Evolutionary conservation across 2,329 filamentous ascomycete species (phyloP), one percentile per base, ranked within the genome.

Genomic region (Colletotrichum ledebouriae): DNA sequence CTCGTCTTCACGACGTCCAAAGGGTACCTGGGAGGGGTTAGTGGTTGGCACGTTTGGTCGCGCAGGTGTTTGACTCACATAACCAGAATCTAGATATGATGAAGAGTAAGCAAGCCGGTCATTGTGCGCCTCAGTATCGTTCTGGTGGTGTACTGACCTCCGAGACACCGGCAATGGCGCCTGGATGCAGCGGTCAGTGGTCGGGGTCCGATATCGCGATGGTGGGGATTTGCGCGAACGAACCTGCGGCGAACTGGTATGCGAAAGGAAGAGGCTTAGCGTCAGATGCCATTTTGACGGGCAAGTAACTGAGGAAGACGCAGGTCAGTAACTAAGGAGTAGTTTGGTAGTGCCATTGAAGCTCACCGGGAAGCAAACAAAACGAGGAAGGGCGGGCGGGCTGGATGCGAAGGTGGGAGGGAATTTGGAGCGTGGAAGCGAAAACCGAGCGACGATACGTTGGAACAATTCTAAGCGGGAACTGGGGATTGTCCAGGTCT

Each of bases 1-100:
- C 95, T 88, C 72, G 96, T 98, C 88, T 98, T 98, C 81, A 98
- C 94, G 67, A 99, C 96, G 80, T 99, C 96, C 80, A 99, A 87
- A 74, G 96, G 96, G 85, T 99, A 99, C 96, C 94, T 98, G 79
- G 67, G 67, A 58, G 37, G 6, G 63, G 67, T 57, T 42, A 70
- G 49, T 47, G 25, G 63, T 11, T 59, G 72, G 71, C 72, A 69
- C 57, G 70, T 60, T 41, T 59, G 39, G 20, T 25, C 49, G 34
- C 50, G 15, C 20, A 20, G 46, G 50, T 53, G 10, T 50, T 65
- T 52, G 25, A 80, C 87, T 77, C 84, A 95, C 93, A 97, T 97
- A 69, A 96, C 87, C 81, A 96, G 83, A 83, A 97, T 97, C 93
- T 97, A 83, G 34, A 37, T n/a, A 42, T 6, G 34, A 13, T 10